Conservation (phyloP, 2,329 filamentous ascomycete genomes). For the Myriosclerotinia duriaeana region DNA sequence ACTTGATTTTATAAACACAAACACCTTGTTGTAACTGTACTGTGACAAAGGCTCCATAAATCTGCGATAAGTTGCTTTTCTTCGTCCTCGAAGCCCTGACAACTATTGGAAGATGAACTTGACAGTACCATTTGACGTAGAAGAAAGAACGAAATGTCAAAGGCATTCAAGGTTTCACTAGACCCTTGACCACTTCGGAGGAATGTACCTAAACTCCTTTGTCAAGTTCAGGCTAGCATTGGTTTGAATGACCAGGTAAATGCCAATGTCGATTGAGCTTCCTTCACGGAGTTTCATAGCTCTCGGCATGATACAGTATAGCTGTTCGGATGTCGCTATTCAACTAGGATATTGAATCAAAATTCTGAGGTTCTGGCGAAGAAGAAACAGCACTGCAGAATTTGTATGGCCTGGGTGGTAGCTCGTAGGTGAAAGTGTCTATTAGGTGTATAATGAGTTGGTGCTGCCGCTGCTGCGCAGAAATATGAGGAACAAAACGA, state of each 20-base stretch:
- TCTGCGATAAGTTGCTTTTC: neutral
- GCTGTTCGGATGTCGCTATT: neutral
- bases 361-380: neutral
- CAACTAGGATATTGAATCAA: slow-evolving; percentile 16
- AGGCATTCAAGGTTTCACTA: neutral
- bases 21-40: neutral
- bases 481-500: no score
- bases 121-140: neutral
- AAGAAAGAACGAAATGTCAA: neutral
- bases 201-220: neutral
- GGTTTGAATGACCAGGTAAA: slow-evolving; percentile 8
- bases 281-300: slow-evolving; percentile 12
- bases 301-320: slow-evolving; percentile 2
- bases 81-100: neutral
- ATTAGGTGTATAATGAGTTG: no score
- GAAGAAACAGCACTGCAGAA: neutral
- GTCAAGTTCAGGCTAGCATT: slow-evolving; percentile 2
- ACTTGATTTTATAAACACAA: neutral
- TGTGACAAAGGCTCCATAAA: neutral
- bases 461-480: no score
- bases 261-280: neutral
- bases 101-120: neutral
- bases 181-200: no score
- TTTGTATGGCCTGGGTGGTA: neutral
- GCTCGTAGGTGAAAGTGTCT: neutral